Base-by-base conservation (phyloP, 2,329 filamentous ascomycete species). In the Colletotrichum phormii region DNA sequence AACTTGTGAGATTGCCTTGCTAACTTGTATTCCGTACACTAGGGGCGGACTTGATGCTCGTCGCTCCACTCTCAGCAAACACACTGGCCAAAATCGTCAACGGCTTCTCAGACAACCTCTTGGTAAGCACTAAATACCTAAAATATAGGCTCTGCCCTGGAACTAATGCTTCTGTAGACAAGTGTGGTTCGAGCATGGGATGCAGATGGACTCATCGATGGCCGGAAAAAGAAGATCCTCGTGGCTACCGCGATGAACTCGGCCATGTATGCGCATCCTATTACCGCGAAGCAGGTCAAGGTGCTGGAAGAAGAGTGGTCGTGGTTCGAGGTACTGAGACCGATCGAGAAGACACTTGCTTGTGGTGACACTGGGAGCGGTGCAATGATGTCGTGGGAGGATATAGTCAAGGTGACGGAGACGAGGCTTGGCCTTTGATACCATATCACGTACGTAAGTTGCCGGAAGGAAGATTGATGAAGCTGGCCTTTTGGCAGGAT, bases 181-280 rank as follows among this genome's bases (percentile, higher is more conserved):
- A 87, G 84, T 60, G 92, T 97, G 0, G 88, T 97, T 49, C 87
- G 96, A 24, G 96, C 96, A 0, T 99, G 96, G 97, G 96, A 98
- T 82, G 92, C 91, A 0, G 87, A 87, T n/a, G 90, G 91, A 0
- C 79, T 86, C 18, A 83, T 92, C 7, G 91, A 93, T 73, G 82
- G 79, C 6, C 81, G 79, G 64, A 90, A 87, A 80, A 92, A 92
- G 81, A 89, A 86, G 75, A 94, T 97, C 46, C 78, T 97, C 1
- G 93, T 96, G 0, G 93, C 93, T 2, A 92, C 92, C 1, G 91
- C 93, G 35, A 97, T 98, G 94, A 98, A 98, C 81, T 95, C 91
- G 29, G 91, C 92, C 4, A 98, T 98, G 95, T 97, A 94, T 93
- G 86, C 87, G 67, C 95, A 98, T 80, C 95, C 95, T 2, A 85